phyloP scores from a whole-genome alignment of 352 stramenopile species.

The Pythium aphanidermatum region DNA sequence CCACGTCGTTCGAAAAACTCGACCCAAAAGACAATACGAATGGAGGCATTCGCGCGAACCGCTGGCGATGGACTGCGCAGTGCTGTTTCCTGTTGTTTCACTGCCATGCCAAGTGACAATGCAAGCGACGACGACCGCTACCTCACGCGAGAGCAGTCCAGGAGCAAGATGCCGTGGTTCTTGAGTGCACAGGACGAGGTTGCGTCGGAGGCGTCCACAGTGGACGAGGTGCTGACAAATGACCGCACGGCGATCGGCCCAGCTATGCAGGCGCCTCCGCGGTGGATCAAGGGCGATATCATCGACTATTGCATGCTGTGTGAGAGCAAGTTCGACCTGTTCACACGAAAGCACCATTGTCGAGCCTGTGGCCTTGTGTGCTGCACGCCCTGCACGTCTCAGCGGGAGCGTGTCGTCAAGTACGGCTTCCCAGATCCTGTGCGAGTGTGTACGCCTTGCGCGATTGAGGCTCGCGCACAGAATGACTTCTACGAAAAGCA shows the following conservation, averaged over 20 bases:
- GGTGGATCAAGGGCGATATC: constrained; percentile 53
- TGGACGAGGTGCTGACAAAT: constrained; percentile 11
- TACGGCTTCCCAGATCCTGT: constrained; percentile 57
- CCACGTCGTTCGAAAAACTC: neutral
- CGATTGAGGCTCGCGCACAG: constrained; percentile 31
- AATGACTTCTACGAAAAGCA: constrained; percentile 65
- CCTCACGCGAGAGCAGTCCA: constrained; percentile 22
- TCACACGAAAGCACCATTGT: constrained; percentile 67
- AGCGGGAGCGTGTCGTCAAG: constrained; percentile 59
- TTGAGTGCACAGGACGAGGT: constrained; percentile 1
- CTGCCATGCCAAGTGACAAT: constrained; percentile 20
- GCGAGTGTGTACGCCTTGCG: constrained; percentile 43
- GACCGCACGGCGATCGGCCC: constrained; percentile 13
- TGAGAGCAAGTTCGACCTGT: constrained; percentile 43
- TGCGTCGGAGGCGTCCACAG: neutral
- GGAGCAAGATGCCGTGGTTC: constrained; percentile 19
- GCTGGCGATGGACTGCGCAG: constrained; percentile 30
- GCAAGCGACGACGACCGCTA: constrained; percentile 31
- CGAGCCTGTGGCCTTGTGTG: constrained; percentile 53
- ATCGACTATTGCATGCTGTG: constrained; percentile 49
- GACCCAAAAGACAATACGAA: neutral
- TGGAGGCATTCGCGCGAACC: constrained; percentile 7
- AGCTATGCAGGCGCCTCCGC: constrained; percentile 34
- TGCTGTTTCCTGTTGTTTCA: constrained; percentile 59
- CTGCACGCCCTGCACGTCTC: constrained; percentile 36